Base-by-base conservation (phyloP, 2,329 filamentous ascomycete species). In the Ambrosiella cleistominuta region DNA sequence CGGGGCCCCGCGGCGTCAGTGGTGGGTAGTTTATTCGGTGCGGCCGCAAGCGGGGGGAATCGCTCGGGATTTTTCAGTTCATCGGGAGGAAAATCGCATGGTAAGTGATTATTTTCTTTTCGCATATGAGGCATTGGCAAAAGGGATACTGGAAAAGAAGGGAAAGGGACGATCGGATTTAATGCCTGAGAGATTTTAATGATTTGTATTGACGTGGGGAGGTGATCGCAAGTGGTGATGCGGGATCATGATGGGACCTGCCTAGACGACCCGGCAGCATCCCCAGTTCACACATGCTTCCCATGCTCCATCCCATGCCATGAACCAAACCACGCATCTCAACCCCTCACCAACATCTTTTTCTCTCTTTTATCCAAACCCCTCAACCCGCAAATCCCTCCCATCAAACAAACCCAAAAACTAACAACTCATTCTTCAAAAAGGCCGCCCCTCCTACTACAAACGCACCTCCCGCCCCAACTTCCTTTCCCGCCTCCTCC, bases 381-480 rank as follows among this genome's bases (percentile, higher is more conserved):
- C 19, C 19, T 19, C 17, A 11, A 13, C 13, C 19, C 8, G 35
- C 37, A 9, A 12, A 9, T 5, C 27, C 36, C 35, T 2, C 52
- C 38, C 7, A 8, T 35, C 36, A 3, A 3, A 19, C 13, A 5
- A 36, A 11, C 19, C n/a, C 1, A n/a, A 36, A 11, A 54, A 11
- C 27, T 36, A 36, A 51, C 47, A 15, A 40, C 42, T 37, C 12
- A 54, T 12, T 37, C 12, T 17, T 7, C 54, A 19, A 7, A 47
- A 60, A 69, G 76, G 76, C 65, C 75, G 76, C 60, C 75, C 77
- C 35, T 80, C 79, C 47, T 83, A 86, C 67, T 90, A 89, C 71
- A 87, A 87, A 67, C 86, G 88, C 66, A 86, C 86, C 15, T 87
- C 91, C 1, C 85, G 91, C 63, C 77, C 81, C 61, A 85, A 83